Conservation (phyloP, 73 alveolate species). For the Paramecium pentaurelia region DNA sequence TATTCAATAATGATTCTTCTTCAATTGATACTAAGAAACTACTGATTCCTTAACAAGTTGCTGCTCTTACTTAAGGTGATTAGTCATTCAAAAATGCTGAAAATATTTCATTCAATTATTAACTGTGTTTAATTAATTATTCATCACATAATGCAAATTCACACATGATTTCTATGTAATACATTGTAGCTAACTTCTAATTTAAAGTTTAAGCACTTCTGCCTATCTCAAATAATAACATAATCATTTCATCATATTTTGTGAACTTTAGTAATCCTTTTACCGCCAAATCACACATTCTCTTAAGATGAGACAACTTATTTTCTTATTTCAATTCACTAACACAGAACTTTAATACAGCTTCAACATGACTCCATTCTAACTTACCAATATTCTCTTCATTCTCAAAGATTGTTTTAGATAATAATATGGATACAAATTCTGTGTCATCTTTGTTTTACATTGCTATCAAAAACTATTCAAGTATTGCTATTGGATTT, state of each 20-base stretch:
- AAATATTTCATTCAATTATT: slow-evolving; percentile 41
- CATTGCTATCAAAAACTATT: neutral
- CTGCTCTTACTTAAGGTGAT: slow-evolving; percentile 55
- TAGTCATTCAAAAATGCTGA: slow-evolving; percentile 27
- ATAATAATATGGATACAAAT: neutral
- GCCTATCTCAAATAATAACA: neutral
- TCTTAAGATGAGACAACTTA: slow-evolving; percentile 25
- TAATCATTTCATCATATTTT: slow-evolving; percentile 40
- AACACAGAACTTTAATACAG: neutral
- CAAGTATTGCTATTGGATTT: neutral
- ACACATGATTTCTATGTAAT: slow-evolving; percentile 56
- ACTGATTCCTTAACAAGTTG: slow-evolving; percentile 38
- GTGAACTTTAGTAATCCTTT: slow-evolving; percentile 24
- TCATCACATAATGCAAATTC: slow-evolving; percentile 59
- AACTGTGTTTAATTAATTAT: slow-evolving; percentile 40
- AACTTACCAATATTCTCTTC: neutral
- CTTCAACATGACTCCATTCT: neutral
- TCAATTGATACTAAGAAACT: slow-evolving; percentile 53
- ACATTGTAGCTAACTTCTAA: slow-evolving; percentile 52
- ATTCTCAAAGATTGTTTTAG: slow-evolving; percentile 20
- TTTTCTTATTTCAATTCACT: neutral
- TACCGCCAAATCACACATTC: slow-evolving; percentile 49
- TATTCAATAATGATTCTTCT: slow-evolving; percentile 46
- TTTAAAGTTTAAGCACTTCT: slow-evolving; percentile 33
- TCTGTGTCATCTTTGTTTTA: slow-evolving; percentile 9